A percentile compares a stretch with the other conserved stretches of the same genome.
phyloP scores from a whole-genome alignment of 169 alveolate genomes.

The Plasmodium ovale region DNA sequence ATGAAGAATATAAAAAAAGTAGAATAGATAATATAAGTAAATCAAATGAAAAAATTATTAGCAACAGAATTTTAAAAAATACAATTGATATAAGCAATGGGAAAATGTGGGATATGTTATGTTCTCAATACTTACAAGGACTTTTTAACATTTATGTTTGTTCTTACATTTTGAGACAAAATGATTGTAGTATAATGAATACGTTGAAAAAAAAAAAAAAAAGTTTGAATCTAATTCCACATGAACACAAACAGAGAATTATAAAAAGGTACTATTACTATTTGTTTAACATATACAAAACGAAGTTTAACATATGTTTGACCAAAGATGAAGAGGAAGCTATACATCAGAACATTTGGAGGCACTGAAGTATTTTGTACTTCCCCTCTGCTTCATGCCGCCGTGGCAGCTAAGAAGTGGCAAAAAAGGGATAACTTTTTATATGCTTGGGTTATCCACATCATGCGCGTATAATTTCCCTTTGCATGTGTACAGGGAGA shows the following conservation, averaged over 20 bases:
- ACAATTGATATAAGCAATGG: background rate
- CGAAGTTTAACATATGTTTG: conserved; percentile 12
- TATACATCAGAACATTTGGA: conserved; percentile 47
- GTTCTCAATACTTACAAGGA: conserved; percentile 20
- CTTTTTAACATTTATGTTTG: conserved; percentile 67
- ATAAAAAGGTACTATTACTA: conserved; percentile 42
- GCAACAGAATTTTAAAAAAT: background rate
- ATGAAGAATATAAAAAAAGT: conserved; percentile 38
- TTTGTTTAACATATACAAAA: conserved; percentile 39
- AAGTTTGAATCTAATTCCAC: background rate
- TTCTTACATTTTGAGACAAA: conserved; percentile 37
- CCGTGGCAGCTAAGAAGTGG: too few relatives aligned
- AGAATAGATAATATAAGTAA: conserved; percentile 21
- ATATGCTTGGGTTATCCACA: too few relatives aligned
- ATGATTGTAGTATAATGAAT: background rate
- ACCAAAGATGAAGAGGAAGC: conserved; percentile 25
- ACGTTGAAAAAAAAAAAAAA: conserved; percentile 21
- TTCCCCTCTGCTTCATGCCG: too few relatives aligned
- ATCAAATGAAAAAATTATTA: background rate
- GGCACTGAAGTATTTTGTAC: too few relatives aligned
- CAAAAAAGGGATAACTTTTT: too few relatives aligned
- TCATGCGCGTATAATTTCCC: too few relatives aligned
- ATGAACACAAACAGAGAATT: conserved; percentile 4
- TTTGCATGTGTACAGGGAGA: too few relatives aligned
- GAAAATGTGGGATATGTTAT: conserved; percentile 30